A percentile compares a stretch with the other conserved stretches of the same genome.
phyloP scores from a whole-genome alignment of 805 yeast genomes.

The Barnettozyma pratensis region DNA sequence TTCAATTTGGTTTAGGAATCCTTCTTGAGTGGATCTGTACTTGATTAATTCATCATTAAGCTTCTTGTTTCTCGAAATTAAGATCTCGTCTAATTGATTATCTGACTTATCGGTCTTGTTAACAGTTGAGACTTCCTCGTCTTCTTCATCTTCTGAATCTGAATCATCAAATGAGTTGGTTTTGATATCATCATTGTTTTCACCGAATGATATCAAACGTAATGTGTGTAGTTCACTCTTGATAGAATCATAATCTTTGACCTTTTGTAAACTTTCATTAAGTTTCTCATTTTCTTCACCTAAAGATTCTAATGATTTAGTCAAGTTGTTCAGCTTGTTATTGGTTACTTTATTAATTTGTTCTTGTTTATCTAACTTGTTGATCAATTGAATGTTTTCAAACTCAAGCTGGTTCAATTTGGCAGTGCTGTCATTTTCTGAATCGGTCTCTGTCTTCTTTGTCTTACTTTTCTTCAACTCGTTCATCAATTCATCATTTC shows the following conservation, averaged over 20 bases:
- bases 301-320: constrained; percentile 33
- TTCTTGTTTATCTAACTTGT: constrained; percentile 50
- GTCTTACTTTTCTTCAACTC: constrained; percentile 51
- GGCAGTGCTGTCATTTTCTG: constrained; percentile 34
- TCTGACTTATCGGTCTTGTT: constrained; percentile 18
- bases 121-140: constrained; percentile 25
- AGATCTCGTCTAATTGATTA: constrained; percentile 46
- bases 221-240: constrained; percentile 71
- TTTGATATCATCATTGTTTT: constrained; percentile 34
- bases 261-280: constrained; percentile 42
- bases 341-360: constrained; percentile 16
- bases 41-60: constrained; percentile 66
- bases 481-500: constrained; percentile 70
- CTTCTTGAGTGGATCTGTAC: constrained; percentile 54
- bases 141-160: constrained; percentile 24
- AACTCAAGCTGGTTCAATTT: constrained; percentile 55
- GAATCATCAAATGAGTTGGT: constrained; percentile 2
- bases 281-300: constrained; percentile 45
- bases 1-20: constrained; percentile 35
- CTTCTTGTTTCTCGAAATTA: constrained; percentile 66
- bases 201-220: constrained; percentile 76
- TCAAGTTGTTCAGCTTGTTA: constrained; percentile 13
- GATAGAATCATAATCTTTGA: constrained; percentile 73
- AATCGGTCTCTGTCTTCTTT: constrained; percentile 38
- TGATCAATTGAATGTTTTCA: constrained; percentile 60